Conservation (phyloP, 129 eudicot genomes). For the Saussurea involucrata region DNA sequence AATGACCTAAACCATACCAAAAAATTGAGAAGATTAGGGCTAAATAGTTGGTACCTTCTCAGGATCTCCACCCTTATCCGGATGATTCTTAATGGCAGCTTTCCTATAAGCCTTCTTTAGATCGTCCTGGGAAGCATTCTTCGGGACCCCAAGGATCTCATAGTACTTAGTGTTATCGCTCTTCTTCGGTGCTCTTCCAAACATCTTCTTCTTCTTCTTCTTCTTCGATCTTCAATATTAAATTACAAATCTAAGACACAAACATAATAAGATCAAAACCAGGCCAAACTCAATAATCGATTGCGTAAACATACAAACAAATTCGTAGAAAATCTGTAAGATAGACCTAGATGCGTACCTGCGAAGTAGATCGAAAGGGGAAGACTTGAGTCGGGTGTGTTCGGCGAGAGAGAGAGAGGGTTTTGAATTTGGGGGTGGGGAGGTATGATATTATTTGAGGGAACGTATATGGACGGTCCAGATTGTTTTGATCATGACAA, state of each 20-base stretch:
- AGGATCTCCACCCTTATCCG: slow-evolving; percentile 75
- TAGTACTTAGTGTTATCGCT: slow-evolving; percentile 68
- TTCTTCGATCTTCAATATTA: neutral
- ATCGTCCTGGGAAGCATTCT: slow-evolving; percentile 52
- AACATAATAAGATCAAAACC: neutral
- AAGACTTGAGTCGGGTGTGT: slow-evolving; percentile 15
- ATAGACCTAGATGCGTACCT: slow-evolving; percentile 1
- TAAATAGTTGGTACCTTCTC: slow-evolving; percentile 39
- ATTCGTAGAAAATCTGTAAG: neutral
- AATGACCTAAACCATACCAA: too few species aligned
- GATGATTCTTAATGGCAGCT: slow-evolving; percentile 66
- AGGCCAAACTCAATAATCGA: neutral
- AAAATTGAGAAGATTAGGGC: neutral
- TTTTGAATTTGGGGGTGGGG: slow-evolving; percentile 13
- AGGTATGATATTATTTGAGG: neutral
- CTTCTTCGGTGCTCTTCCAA: slow-evolving; percentile 58
- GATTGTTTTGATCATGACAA: slow-evolving; percentile 7
- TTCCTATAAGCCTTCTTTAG: slow-evolving; percentile 67
- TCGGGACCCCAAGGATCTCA: slow-evolving; percentile 51
- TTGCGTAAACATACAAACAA: neutral
- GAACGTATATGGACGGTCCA: slow-evolving; percentile 21
- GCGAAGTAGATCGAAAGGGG: slow-evolving; percentile 12
- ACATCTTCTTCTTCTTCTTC: slow-evolving; percentile 31
- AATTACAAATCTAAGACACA: slow-evolving; percentile 1
- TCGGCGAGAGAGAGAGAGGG: slow-evolving; percentile 20